Base-by-base conservation (phyloP, 345 rosid genomes). In the Corchorus capsularis region DNA sequence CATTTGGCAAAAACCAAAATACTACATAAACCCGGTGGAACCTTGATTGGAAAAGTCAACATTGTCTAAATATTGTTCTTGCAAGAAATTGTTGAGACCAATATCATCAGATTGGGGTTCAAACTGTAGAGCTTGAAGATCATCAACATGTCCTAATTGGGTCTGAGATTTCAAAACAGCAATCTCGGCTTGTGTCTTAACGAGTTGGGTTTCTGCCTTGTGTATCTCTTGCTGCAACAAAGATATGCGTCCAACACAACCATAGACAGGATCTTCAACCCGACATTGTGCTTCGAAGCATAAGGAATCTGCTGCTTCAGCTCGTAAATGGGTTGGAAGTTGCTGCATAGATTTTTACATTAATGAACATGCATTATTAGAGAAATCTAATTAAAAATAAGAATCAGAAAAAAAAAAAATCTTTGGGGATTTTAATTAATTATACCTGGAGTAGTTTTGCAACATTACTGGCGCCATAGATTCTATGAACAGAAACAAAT, bases 401-500 rank as follows among this genome's bases (percentile, higher is more conserved):
- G 1, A 1, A 39, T 0, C 1, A 27, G 1, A 27, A 27, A 27
- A 27, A 39, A 6, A 39, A 39, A 39, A 39, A 39, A 39, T 39
- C 43, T 39, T 2, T 39, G 43, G 43, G 43, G 43, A 39, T 39
- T 60, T n/a, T 2, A n/a, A n/a, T n/a, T 3, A 27, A 27, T 27
- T 27, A 27, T 83, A 88, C 94, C 89, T 88, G 90, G 66, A 93
- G 89, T 88, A 92, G 73, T 65, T 87, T 90, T 67, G 82, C 87
- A 68, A 90, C 94, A 68, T 89, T 91, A 76, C 93, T 88, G 62
- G 98, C 96, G 17, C 96, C 96, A 80, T 90, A 87, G 80, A 91
- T 86, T 83, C 79, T 84, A 77, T 90, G 98, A 76, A 90, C 73
- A 37, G 66, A 79, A 56, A 83, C 87, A 80, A 91, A 91, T 85